Evolutionary conservation across 441 rosid species (phyloP).

Genomic region (California macrophylla): DNA sequence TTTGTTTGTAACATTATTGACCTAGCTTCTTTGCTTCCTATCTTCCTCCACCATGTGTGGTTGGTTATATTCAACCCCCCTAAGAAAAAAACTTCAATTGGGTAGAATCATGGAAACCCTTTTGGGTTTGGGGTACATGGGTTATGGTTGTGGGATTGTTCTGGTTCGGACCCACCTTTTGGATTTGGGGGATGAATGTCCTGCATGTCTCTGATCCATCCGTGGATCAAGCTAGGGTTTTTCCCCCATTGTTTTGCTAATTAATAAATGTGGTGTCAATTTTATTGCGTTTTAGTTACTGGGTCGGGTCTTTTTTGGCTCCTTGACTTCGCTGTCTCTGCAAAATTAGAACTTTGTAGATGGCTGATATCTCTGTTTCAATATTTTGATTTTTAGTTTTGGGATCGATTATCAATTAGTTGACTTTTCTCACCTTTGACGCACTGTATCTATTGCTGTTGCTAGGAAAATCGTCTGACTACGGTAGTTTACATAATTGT

Average conservation of each 20-base stretch:
- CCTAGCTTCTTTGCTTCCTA: neutral
- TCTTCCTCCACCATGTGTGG: constrained; percentile 1
- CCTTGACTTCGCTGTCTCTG: neutral
- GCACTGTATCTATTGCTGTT: neutral
- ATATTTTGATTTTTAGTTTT: neutral
- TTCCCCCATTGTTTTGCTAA: neutral
- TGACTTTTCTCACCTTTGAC: neutral
- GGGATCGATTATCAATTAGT: neutral
- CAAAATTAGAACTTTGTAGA: neutral
- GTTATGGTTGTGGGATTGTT: constrained; percentile 1
- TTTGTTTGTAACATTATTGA: constrained; percentile 1
- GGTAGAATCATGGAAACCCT: constrained; percentile 5
- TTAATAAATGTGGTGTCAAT: neutral
- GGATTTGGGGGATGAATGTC: neutral
- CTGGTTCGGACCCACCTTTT: constrained; percentile 5
- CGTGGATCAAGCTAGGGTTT: constrained; percentile 3
- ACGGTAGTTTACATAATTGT: neutral
- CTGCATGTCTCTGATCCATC: neutral
- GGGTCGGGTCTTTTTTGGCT: neutral
- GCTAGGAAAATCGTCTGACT: neutral
- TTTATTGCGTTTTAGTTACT: neutral
- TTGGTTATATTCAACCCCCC: neutral
- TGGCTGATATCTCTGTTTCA: neutral
- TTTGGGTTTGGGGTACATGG: neutral
- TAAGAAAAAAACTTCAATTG: neutral